Evolutionary conservation across 371 early-diverging fungal species (phyloP), one percentile per base, ranked within the genome.

Genomic region (Mucor indicus): DNA sequence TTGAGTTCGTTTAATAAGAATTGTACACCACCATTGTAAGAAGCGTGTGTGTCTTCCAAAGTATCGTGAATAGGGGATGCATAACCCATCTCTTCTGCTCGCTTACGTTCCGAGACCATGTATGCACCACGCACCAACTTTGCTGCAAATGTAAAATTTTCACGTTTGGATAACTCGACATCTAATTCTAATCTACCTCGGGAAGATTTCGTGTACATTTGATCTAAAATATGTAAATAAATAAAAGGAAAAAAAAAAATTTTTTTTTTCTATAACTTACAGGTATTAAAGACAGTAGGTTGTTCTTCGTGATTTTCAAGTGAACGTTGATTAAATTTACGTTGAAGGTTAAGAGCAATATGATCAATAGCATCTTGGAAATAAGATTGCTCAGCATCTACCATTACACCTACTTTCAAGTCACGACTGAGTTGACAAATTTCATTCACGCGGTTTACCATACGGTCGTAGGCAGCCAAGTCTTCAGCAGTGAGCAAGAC

Each of bases 81-180:
- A 57, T 85, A 76, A 10, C 83, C 85, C 30, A 85, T 60, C 41
- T 77, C 72, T 4, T 57, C 48, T 1, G 96, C 94, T 11, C 90
- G 79, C 33, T 83, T 85, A 36, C 90, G 82, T 72, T 97, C 98
- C 53, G 80, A 71, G 38, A 83, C 85, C 91, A 97, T 92, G 80
- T 96, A 90, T 13, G 91, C 91, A 38, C 95, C 97, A 22, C 98
- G 89, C 17, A 98, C 98, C 17, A 98, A 72, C 64, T 98, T 98
- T 48, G 85, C 87, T 3, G 86, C 98, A 67, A 95, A 87, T 21
- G 77, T 67, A 65, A 84, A 89, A 41, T 87, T 84, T 53, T 79
- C 75, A 25, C 87, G 80, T 45, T 78, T 56, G 1, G 90, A 78
- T 17, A 80, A 68, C 46, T 81, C 85, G 33, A 78, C 75, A 73